phyloP scores from a whole-genome alignment of 331 rosid genomes.

The Ulmus americana region DNA sequence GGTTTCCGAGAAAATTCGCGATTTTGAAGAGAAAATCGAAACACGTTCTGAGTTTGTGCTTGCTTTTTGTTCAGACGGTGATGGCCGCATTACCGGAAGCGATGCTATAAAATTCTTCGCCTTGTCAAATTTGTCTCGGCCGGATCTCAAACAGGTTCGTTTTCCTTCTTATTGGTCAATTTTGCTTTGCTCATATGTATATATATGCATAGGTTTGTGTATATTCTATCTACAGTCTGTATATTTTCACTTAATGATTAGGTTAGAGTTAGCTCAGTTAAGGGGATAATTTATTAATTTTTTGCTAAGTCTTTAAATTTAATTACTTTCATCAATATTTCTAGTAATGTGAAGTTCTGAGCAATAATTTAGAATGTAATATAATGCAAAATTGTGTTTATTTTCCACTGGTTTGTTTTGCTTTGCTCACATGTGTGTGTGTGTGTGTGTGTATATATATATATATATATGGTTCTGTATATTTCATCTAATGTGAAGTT shows the following conservation, averaged over 20 bases:
- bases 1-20: background rate
- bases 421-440: no score
- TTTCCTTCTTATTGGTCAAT: background rate
- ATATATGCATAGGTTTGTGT: background rate
- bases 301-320: no score
- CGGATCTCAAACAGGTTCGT: slow-evolving; percentile 78
- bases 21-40: background rate
- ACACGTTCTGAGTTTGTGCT: background rate
- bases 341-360: no score
- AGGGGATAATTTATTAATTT: background rate
- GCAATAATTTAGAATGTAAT: no score
- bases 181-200: background rate
- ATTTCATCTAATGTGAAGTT: no score
- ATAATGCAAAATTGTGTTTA: no score
- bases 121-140: slow-evolving; percentile 66
- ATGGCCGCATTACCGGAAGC: slow-evolving; percentile 78
- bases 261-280: background rate
- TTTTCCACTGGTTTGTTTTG: no score
- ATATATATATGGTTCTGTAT: no score
- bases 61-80: slow-evolving; percentile 47
- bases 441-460: no score
- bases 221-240: background rate
- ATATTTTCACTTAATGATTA: background rate
- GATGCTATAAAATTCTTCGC: slow-evolving; percentile 75
- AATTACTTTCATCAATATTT: no score